Evolutionary conservation across 768 basidiomycete genomes (phyloP).

Genomic region (Lentinus brumalis): DNA sequence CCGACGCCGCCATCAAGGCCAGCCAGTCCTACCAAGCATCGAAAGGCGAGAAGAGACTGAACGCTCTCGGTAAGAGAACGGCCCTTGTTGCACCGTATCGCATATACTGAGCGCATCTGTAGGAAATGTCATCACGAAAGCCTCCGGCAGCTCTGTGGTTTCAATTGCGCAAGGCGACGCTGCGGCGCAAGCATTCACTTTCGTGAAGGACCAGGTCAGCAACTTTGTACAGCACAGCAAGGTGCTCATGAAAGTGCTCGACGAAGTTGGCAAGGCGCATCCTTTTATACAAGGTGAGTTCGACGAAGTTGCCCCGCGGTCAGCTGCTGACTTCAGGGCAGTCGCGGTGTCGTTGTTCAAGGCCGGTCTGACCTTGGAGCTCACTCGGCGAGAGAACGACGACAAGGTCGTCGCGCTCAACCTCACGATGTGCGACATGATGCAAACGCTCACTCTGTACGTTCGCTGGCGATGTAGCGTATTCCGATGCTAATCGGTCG

Average conservation of each 20-base stretch:
- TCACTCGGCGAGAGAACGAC: conserved; percentile 52
- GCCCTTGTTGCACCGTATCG: background rate
- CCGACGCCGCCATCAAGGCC: background rate
- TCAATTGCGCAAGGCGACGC: background rate
- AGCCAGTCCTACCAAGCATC: background rate
- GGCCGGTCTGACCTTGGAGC: conserved; percentile 47
- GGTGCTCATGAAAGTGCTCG: conserved; percentile 27
- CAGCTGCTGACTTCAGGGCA: background rate
- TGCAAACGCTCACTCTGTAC: conserved; percentile 47
- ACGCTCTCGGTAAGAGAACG: background rate
- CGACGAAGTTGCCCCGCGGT: background rate
- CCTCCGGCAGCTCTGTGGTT: background rate
- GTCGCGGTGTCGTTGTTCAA: conserved; percentile 57
- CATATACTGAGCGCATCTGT: background rate
- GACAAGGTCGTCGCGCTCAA: conserved; percentile 48
- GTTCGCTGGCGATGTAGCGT: conserved; percentile 11
- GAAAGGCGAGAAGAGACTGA: background rate
- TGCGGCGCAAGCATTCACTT: background rate
- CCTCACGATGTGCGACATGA: conserved; percentile 52
- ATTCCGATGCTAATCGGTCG: no score
- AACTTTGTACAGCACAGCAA: conserved; percentile 13
- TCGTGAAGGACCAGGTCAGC: conserved; percentile 10
- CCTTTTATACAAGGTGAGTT: conserved; percentile 29
- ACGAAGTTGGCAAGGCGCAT: conserved; percentile 30
- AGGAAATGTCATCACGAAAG: background rate